These are phyloP conservation scores for Leccinum insigne DNA, from an alignment of 1,284 basidiomycete species.

Conservation along the genomic window DNA sequence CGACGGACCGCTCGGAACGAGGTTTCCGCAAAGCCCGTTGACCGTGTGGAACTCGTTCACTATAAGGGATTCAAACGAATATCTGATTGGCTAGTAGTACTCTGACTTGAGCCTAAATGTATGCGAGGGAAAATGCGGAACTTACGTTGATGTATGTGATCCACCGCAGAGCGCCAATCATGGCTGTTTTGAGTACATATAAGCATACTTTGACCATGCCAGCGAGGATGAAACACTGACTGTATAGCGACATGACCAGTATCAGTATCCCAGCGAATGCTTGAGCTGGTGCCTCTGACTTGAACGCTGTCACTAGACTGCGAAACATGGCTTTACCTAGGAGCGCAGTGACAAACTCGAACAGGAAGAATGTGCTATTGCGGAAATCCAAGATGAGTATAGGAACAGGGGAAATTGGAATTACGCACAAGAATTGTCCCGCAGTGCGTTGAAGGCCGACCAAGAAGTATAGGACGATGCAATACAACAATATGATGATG, in stretches of 20 bases:
- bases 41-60: slow-evolving; percentile 58
- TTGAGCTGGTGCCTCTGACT: slow-evolving; percentile 54
- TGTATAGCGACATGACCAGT: slow-evolving; percentile 47
- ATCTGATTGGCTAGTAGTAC: slow-evolving; percentile 42
- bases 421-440: slow-evolving; percentile 46
- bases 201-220: neutral
- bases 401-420: neutral
- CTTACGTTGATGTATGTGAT: slow-evolving; percentile 62
- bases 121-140: slow-evolving; percentile 8
- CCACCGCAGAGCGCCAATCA: slow-evolving; percentile 56
- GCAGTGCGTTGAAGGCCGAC: slow-evolving; percentile 46
- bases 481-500: slow-evolving; percentile 42
- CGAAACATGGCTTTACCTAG: slow-evolving; percentile 67
- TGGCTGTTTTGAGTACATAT: slow-evolving; percentile 4
- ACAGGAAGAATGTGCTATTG: slow-evolving; percentile 51
- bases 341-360: slow-evolving; percentile 51
- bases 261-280: slow-evolving; percentile 58
- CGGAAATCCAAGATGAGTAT: neutral
- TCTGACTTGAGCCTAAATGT: slow-evolving; percentile 1
- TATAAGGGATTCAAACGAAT: slow-evolving; percentile 53
- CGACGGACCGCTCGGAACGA: slow-evolving; percentile 49
- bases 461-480: slow-evolving; percentile 58
- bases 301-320: slow-evolving; percentile 53
- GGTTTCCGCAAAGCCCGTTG: slow-evolving; percentile 38
- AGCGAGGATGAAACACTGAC: slow-evolving; percentile 24